These are phyloP conservation scores for Hanseniaspora guilliermondii DNA, from an alignment of 805 yeast species.

Conservation along the genomic window DNA sequence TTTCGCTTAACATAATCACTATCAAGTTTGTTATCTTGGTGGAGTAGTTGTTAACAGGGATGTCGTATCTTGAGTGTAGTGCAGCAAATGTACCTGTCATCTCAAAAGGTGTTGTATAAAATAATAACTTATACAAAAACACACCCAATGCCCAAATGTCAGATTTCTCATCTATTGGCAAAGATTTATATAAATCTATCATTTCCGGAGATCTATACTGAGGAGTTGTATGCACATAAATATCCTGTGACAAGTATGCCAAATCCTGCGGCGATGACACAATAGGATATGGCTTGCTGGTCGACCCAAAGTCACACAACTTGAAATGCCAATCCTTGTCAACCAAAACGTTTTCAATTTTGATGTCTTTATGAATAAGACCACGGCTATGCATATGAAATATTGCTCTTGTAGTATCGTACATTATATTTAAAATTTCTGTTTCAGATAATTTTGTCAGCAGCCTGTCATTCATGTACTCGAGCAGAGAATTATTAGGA, in stretches of 20 bases:
- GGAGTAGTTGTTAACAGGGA: slow-evolving; percentile 65
- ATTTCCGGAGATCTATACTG: slow-evolving; percentile 94
- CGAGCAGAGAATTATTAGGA: slow-evolving; percentile 72
- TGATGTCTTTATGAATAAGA: slow-evolving; percentile 81
- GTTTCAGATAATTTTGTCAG: slow-evolving; percentile 62
- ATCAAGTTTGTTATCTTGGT: slow-evolving; percentile 63
- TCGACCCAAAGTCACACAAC: slow-evolving; percentile 88
- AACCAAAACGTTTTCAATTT: slow-evolving; percentile 85
- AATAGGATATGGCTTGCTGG: slow-evolving; percentile 39
- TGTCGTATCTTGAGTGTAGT: slow-evolving; percentile 66
- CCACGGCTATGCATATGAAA: slow-evolving; percentile 63
- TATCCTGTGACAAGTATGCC: slow-evolving; percentile 67
- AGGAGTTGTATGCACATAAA: slow-evolving; percentile 84
- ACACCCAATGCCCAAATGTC: slow-evolving; percentile 97
- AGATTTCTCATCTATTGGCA: slow-evolving; percentile 79
- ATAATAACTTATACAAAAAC: slow-evolving; percentile 77
- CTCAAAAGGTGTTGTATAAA: slow-evolving; percentile 91
- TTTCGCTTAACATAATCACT: slow-evolving; percentile 67
- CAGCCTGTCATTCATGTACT: slow-evolving; percentile 78
- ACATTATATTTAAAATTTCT: slow-evolving; percentile 73
- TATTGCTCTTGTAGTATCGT: slow-evolving; percentile 66
- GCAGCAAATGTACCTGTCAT: slow-evolving; percentile 71
- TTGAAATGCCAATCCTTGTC: slow-evolving; percentile 59
- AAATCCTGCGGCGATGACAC: slow-evolving; percentile 65
- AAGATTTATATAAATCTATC: slow-evolving; percentile 74